phyloP scores from a whole-genome alignment of 176 grass and related monocot species.

The Oryza brachyantha region DNA sequence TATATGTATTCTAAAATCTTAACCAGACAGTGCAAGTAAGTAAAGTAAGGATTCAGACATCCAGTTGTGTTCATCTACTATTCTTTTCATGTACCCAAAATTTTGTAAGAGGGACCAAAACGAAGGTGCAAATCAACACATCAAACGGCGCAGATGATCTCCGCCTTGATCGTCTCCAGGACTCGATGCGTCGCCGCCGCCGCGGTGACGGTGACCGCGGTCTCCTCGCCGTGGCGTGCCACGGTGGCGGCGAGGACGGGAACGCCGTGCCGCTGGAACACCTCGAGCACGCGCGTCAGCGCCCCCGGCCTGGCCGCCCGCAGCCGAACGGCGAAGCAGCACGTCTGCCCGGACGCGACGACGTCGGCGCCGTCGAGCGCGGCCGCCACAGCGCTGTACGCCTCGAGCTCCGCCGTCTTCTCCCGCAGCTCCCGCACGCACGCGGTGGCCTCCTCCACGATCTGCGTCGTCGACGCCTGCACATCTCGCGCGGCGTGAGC shows the following conservation, averaged over 20 bases:
- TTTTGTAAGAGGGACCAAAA: not conserved
- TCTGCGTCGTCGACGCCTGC: constrained; percentile 26
- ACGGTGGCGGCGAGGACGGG: constrained; percentile 30
- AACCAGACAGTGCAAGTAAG: not conserved
- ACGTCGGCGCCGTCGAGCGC: no score
- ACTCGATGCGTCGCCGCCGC: not conserved
- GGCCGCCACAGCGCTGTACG: no score
- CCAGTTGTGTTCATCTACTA: not conserved
- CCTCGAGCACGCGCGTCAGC: constrained; percentile 17
- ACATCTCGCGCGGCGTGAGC: not conserved
- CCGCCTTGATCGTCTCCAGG: constrained; percentile 34
- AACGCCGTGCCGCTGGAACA: constrained; percentile 38
- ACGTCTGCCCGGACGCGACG: not conserved
- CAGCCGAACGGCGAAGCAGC: constrained; percentile 34
- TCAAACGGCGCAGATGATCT: constrained; percentile 30
- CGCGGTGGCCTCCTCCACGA: constrained; percentile 42
- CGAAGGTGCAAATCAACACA: not conserved
- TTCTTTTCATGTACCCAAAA: not conserved
- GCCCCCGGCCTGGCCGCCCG: not conserved
- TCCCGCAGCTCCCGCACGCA: constrained; percentile 32
- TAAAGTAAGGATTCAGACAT: not conserved
- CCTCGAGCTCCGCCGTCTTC: constrained; percentile 23
- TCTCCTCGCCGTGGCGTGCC: not conserved
- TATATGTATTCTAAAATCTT: no score
- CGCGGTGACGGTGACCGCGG: constrained; percentile 25